Conservation (phyloP, 805 yeast species). For the Zygoascus tannicola region DNA sequence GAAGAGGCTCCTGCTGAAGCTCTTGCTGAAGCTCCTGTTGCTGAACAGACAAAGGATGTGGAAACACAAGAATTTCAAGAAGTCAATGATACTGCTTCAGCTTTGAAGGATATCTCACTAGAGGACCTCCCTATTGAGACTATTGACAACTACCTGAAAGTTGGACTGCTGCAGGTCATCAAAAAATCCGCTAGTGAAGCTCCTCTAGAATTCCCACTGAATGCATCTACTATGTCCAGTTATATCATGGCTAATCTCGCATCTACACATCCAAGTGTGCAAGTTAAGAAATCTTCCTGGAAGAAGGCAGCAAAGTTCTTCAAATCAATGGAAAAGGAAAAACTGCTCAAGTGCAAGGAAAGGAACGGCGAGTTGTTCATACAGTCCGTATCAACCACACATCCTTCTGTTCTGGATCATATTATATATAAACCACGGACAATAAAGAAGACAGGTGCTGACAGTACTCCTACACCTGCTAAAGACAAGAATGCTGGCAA, state of each 20-base stretch:
- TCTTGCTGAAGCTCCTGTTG: background rate
- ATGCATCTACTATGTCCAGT: constrained; percentile 68
- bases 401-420: constrained; percentile 46
- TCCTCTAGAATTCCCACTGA: constrained; percentile 46
- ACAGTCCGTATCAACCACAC: constrained; percentile 39
- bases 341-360: constrained; percentile 63
- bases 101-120: constrained; percentile 3
- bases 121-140: constrained; percentile 23
- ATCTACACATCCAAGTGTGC: constrained; percentile 26
- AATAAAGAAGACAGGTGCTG: constrained; percentile 3
- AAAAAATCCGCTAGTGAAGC: constrained; percentile 29
- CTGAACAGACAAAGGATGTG: background rate
- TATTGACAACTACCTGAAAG: constrained; percentile 61
- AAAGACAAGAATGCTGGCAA: constrained; percentile 1
- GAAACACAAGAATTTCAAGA: background rate
- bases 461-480: constrained; percentile 3
- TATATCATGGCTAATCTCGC: constrained; percentile 70
- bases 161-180: constrained; percentile 64
- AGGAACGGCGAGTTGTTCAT: constrained; percentile 73
- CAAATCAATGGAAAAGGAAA: constrained; percentile 75
- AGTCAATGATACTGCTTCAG: background rate
- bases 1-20: background rate
- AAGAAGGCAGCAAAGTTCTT: constrained; percentile 78
- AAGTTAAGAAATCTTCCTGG: constrained; percentile 75
- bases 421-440: constrained; percentile 48